Evolutionary conservation across 257 asterid species (phyloP).

Genomic region (Echium plantagineum): DNA sequence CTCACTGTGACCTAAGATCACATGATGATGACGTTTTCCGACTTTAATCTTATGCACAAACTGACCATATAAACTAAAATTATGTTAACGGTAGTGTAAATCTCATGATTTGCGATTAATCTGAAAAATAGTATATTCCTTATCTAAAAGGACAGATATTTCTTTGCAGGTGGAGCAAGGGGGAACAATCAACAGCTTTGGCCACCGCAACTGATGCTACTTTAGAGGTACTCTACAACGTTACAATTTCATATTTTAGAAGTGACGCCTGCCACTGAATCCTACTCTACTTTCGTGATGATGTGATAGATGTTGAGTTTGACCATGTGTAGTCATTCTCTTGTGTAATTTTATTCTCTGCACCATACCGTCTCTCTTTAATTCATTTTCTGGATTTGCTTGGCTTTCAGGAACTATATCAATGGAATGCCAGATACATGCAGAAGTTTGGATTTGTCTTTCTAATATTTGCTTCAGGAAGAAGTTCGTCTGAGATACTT

Average conservation of each 20-base stretch:
- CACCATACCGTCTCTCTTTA: no score
- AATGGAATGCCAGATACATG: constrained; percentile 67
- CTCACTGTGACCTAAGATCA: no score
- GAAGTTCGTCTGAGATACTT: constrained; percentile 78
- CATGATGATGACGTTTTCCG: no score
- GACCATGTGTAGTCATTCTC: background rate
- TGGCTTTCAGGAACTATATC: constrained; percentile 52
- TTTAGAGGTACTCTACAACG: constrained; percentile 38
- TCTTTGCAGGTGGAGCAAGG: constrained; percentile 80
- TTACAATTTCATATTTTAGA: background rate
- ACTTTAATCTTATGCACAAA: no score
- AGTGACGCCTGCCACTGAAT: background rate
- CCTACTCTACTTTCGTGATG: background rate
- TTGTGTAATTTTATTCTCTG: no score
- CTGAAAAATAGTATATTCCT: background rate
- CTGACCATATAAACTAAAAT: no score
- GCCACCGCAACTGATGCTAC: constrained; percentile 70
- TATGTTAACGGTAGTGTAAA: no score
- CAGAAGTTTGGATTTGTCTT: constrained; percentile 81
- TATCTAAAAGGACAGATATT: constrained; percentile 4
- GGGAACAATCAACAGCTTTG: constrained; percentile 89
- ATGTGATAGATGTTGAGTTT: background rate
- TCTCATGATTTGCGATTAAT: background rate
- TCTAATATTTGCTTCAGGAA: constrained; percentile 88
- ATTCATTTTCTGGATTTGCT: background rate